A percentile compares a stretch with the other conserved stretches of the same genome.
phyloP scores from a whole-genome alignment of 2,329 filamentous ascomycete species.

The Cladorrhinum sp. region DNA sequence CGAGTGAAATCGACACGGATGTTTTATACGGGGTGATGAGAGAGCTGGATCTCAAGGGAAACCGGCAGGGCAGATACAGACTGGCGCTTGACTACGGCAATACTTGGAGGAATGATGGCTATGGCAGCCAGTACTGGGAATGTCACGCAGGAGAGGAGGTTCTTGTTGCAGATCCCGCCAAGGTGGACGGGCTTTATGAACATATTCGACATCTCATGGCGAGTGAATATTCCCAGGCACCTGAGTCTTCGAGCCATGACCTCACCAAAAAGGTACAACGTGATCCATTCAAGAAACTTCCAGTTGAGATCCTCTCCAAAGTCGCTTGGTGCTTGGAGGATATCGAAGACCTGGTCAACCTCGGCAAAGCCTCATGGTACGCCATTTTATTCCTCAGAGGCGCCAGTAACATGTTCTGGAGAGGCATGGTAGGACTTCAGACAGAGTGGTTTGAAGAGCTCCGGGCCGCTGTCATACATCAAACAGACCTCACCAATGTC shows the following conservation, averaged over 20 bases:
- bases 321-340: neutral
- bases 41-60: neutral
- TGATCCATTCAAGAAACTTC: neutral
- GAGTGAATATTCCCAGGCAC: neutral
- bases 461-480: neutral
- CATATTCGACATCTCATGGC: neutral
- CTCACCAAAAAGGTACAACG: neutral
- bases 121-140: neutral
- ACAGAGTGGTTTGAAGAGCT: neutral
- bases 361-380: neutral
- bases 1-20: neutral
- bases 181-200: neutral
- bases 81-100: neutral
- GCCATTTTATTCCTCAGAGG: neutral
- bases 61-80: no score
- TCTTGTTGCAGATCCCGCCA: neutral
- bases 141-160: neutral
- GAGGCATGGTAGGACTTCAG: neutral
- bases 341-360: neutral
- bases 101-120: neutral
- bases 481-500: neutral
- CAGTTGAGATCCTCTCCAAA: neutral
- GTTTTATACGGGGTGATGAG: neutral
- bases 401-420: neutral
- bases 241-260: neutral